Evolutionary conservation across 2,329 filamentous ascomycete genomes (phyloP), one percentile per base, ranked within the genome.

Genomic region (Hansfordia pulvinata): DNA sequence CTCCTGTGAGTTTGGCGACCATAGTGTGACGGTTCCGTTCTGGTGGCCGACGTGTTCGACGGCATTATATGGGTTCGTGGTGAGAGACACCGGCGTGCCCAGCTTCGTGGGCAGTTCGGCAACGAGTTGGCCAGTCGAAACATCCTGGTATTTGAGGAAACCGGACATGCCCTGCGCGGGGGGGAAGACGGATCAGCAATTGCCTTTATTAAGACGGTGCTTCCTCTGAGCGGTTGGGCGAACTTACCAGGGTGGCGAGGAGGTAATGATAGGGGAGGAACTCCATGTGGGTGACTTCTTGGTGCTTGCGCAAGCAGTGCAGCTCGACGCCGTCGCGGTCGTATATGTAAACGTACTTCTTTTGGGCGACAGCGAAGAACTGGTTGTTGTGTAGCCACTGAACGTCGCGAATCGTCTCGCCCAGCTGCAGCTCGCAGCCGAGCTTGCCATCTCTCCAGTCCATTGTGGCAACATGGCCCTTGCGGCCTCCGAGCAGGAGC

Each of bases 241-340:
- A 10, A 65, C 75, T 61, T 53, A 81, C 78, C 43, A 88, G 69
- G 11, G 85, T 93, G 11, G 82, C 81, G 25, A 98, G 65, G 21
- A 98, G 71, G 50, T 93, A 98, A 50, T 98, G 90, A 48, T 94
- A 96, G 1, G 88, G 88, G 10, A 96, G 60, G 47, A 94, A 98
- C 53, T 96, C 84, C 67, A 98, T 84, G 51, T 92, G 78, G 9
- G 81, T 79, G 10, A 92, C 82, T 50, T 98, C 90, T 34, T 82
- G 70, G 49, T 93, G 88, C 50, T 90, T 90, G 52, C 76, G 76
- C 45, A 98, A 57, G 47, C 82, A 86, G 51, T 98, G 90, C 29
- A 98, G 58, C 56, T 98, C 90, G 12, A 94, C 81, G 27, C 90
- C 90, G 30, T 82, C 71, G 30, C 74, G 66, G 44, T 94, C 90